These are phyloP conservation scores for Medicago ruthenica DNA, from an alignment of 306 rosid species.

Conservation along the genomic window DNA sequence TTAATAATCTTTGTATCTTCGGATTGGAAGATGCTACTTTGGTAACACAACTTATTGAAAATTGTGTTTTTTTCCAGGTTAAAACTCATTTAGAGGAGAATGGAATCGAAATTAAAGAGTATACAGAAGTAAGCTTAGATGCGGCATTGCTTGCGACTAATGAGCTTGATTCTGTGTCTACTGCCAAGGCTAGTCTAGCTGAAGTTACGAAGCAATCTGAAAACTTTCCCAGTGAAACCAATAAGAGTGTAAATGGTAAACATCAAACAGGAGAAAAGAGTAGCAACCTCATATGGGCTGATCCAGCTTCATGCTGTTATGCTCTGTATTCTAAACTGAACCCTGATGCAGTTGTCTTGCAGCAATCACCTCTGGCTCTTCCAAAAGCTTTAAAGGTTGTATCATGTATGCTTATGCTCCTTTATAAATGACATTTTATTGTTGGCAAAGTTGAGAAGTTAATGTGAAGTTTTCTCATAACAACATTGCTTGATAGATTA, in stretches of 20 bases:
- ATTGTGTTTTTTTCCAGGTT: slow-evolving; percentile 62
- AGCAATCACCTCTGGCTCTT: slow-evolving; percentile 97
- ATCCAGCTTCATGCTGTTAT: slow-evolving; percentile 87
- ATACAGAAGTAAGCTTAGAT: slow-evolving; percentile 70
- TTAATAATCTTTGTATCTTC: slow-evolving; percentile 21
- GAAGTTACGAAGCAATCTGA: slow-evolving; percentile 37
- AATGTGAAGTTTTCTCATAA: slow-evolving; percentile 21
- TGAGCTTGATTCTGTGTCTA: slow-evolving; percentile 56
- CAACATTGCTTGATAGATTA: slow-evolving; percentile 5
- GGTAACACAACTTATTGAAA: slow-evolving; percentile 16
- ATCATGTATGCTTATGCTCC: slow-evolving; percentile 2
- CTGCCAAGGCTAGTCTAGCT: slow-evolving; percentile 44
- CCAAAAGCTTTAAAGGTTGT: slow-evolving; percentile 93
- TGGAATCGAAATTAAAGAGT: slow-evolving; percentile 84
- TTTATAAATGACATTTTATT: slow-evolving; percentile 27
- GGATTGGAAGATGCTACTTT: slow-evolving; percentile 27
- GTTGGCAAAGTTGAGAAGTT: slow-evolving; percentile 29
- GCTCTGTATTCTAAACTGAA: slow-evolving; percentile 78
- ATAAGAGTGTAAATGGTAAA: slow-evolving; percentile 48
- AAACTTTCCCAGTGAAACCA: slow-evolving; percentile 34
- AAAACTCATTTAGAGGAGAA: slow-evolving; percentile 65
- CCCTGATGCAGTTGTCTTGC: slow-evolving; percentile 65
- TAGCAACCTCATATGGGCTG: slow-evolving; percentile 75
- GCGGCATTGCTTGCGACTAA: slow-evolving; percentile 66
- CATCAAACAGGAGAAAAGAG: slow-evolving; percentile 53